A percentile compares a stretch with the other conserved stretches of the same genome.
phyloP scores from a whole-genome alignment of 2,329 filamentous ascomycete genomes.

The Colletotrichum sp. region DNA sequence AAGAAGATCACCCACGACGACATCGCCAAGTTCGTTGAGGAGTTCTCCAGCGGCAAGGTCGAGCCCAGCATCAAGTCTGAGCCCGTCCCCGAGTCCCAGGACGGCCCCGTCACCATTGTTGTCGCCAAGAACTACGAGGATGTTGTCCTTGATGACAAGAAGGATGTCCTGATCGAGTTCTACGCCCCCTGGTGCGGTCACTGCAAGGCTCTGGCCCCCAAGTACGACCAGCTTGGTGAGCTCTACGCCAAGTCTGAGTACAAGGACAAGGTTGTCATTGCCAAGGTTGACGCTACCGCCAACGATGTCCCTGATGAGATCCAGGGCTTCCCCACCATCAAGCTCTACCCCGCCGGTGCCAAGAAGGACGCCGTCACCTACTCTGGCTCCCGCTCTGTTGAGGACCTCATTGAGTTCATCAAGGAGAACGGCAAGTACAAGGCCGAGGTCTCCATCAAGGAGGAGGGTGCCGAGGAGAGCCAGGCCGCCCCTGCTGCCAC shows the following conservation, averaged over 20 bases:
- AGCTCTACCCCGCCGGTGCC: constrained; percentile 90
- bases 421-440: constrained; percentile 94
- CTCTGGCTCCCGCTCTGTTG: constrained; percentile 83
- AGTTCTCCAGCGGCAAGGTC: constrained; percentile 86
- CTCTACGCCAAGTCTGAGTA: constrained; percentile 80
- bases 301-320: constrained; percentile 99
- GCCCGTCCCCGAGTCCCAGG: constrained; percentile 91
- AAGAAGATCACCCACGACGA: constrained; percentile 75
- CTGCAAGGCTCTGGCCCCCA: constrained; percentile 97
- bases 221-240: constrained; percentile 90
- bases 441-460: constrained; percentile 66
- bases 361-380: constrained; percentile 89
- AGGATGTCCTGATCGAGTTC: constrained; percentile 98
- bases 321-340: constrained; percentile 98
- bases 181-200: constrained; percentile 99
- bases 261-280: constrained; percentile 86
- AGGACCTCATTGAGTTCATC: constrained; percentile 92
- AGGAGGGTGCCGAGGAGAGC: constrained; percentile 61
- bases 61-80: constrained; percentile 98
- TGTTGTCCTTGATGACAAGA: constrained; percentile 88
- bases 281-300: constrained; percentile 94
- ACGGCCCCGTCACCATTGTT: constrained; percentile 84
- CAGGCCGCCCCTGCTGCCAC: constrained; percentile 55
- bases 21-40: constrained; percentile 83
- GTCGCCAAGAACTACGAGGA: constrained; percentile 95